Conservation (phyloP, 768 basidiomycete species). For the Omphalotus guepiniiformis region DNA sequence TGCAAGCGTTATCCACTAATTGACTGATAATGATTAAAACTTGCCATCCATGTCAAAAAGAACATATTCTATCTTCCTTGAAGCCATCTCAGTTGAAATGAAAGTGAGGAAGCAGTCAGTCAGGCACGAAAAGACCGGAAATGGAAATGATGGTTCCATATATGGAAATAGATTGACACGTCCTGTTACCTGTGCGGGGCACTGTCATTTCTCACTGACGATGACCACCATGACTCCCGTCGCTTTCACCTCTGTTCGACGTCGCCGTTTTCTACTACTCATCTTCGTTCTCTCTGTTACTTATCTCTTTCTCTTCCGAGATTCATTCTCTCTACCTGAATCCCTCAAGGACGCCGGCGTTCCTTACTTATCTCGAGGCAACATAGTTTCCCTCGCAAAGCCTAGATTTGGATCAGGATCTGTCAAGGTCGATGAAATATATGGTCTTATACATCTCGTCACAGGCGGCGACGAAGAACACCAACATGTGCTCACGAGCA, state of each 20-base stretch:
- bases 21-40: background rate
- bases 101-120: no score
- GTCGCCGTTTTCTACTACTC: background rate
- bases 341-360: no score
- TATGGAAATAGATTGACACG: no score
- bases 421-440: conserved; percentile 61
- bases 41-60: conserved; percentile 74
- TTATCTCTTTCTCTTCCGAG: background rate
- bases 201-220: no score
- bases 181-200: no score
- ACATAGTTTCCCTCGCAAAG: no score
- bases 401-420: no score
- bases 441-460: conserved; percentile 66
- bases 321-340: background rate
- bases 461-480: conserved; percentile 38
- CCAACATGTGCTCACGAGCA: conserved; percentile 35
- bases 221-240: no score
- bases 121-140: no score
- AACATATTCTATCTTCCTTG: conserved; percentile 43
- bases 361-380: no score
- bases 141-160: no score
- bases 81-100: background rate
- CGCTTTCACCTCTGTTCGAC: background rate
- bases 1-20: background rate
- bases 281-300: background rate